Evolutionary conservation across 768 basidiomycete species (phyloP), one percentile per base, ranked within the genome.

Genomic region (Tylopilus vinaceipallidus): DNA sequence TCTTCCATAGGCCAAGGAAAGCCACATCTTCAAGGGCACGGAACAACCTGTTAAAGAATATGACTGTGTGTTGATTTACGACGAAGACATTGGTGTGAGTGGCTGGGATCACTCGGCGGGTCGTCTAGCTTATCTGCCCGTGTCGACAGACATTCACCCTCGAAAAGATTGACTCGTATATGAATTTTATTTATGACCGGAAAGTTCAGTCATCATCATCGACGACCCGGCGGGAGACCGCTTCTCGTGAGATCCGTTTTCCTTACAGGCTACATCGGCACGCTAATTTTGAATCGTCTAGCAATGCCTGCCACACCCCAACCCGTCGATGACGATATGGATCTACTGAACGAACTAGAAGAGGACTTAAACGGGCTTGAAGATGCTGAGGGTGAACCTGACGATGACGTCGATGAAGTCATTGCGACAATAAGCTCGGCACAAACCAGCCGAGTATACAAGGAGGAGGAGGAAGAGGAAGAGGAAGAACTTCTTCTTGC

Each of bases 21-120:
- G 63, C 12, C 75, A 82, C 57, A 58, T 78, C 32, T 90, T 82
- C 59, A 70, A 67, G 33, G 88, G 88, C 3, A 58, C 61, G 8
- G 86, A 87, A 59, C 71, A 71, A 14, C 66, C 77, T 2, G 76
- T 83, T 7, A 86, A 81, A 61, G 86, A 89, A 39, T 75, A 75
- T 57, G 86, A 90, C 43, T 92, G 89, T 55, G 80, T 91, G 7
- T 73, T 92, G 34, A 84, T 91, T 38, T 91, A 84, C 58, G 88
- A 92, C 62, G 86, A 88, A 60, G 84, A 81, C 46, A 73, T 78
- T 41, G 81, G 81, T 55, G 88, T 87, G 62, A 63, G 81, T 71
- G 19, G 33, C 10, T 10, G 36, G 39, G 39, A 34, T 32, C 32
- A 36, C 42, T 36, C 42, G 30, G 17, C 13, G 30, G 49, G 43